Evolutionary conservation across 495 filamentous ascomycete genomes (phyloP).

Genomic region (Aspergillus kassunensis): DNA sequence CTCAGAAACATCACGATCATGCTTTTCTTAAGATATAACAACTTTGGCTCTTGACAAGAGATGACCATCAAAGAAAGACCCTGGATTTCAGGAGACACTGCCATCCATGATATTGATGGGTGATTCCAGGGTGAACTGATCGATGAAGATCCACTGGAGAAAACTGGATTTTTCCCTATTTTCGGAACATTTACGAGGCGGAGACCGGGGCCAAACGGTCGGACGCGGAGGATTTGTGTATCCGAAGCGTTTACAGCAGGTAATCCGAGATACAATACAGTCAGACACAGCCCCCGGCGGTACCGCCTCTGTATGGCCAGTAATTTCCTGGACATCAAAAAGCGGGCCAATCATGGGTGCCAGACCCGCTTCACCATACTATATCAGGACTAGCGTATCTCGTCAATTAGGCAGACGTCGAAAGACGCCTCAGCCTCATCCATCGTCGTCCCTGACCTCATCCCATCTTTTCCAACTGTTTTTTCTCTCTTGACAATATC

Average conservation of each 20-base stretch:
- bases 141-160: not conserved
- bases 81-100: no score
- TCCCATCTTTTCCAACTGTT: slow-evolving; percentile 8
- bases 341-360: slow-evolving; percentile 19
- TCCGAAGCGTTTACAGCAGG: not conserved
- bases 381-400: slow-evolving; percentile 23
- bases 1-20: not conserved
- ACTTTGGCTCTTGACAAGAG: no score
- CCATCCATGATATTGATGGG: no score
- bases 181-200: slow-evolving; percentile 4
- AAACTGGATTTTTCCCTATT: not conserved
- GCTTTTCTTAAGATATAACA: not conserved
- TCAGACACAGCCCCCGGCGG: slow-evolving; percentile 3
- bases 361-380: slow-evolving; percentile 8
- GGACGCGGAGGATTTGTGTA: not conserved
- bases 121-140: not conserved
- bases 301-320: not conserved
- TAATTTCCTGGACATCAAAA: not conserved
- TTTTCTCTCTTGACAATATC: not conserved
- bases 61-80: no score
- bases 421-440: slow-evolving; percentile 29
- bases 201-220: not conserved
- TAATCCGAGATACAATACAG: slow-evolving; percentile 4
- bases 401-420: slow-evolving; percentile 46
- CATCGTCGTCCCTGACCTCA: slow-evolving; percentile 12